These are phyloP conservation scores for Penicillium sp. DNA, from an alignment of 2,329 filamentous ascomycete genomes.

Conservation along the genomic window DNA sequence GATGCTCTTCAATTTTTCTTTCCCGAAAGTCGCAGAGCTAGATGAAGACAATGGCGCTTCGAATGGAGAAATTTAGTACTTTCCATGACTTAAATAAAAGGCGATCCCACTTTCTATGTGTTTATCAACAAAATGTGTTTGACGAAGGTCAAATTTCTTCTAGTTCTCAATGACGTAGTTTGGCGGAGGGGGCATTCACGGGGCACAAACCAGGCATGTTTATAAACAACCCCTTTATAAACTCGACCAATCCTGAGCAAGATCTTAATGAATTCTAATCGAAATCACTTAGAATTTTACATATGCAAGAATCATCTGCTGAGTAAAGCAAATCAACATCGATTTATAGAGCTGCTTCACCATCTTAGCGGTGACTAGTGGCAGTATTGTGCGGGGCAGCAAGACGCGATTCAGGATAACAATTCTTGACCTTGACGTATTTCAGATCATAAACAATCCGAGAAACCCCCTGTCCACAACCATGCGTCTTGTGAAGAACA, in stretches of 20 bases:
- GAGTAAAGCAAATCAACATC: neutral
- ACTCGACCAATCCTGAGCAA: too few species aligned
- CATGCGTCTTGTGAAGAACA: constrained; percentile 69
- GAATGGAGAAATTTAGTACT: too few species aligned
- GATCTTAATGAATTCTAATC: neutral
- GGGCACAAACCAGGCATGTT: neutral
- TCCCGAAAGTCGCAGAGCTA: too few species aligned
- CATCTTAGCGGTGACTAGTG: constrained; percentile 7
- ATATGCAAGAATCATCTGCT: neutral
- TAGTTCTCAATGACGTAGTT: neutral
- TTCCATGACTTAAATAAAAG: too few species aligned
- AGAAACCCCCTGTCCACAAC: constrained; percentile 3
- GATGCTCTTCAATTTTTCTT: too few species aligned
- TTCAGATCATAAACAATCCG: neutral
- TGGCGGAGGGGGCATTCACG: neutral
- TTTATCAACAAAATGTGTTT: too few species aligned
- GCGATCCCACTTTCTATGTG: too few species aligned
- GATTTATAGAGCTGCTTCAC: neutral
- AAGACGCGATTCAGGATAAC: neutral
- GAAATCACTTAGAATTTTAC: neutral
- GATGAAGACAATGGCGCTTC: too few species aligned
- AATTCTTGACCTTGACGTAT: constrained; percentile 2
- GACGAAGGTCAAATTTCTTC: neutral
- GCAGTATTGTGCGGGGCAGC: constrained; percentile 21
- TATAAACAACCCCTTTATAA: neutral